Conservation (phyloP, 2,329 filamentous ascomycete genomes). For the Diaporthe vexans region DNA sequence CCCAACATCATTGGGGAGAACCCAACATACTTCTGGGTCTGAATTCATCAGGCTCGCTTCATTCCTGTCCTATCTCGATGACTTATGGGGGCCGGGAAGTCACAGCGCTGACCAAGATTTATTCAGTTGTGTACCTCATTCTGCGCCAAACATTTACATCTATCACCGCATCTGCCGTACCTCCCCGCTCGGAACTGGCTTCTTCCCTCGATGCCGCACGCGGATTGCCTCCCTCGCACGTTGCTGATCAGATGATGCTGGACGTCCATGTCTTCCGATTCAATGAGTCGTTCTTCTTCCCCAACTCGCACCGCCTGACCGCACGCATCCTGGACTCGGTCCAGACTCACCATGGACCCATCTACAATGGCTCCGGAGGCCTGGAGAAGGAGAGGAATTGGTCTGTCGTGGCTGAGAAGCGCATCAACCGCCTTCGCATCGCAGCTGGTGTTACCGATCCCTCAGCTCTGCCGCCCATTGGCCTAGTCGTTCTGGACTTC, state of each 20-base stretch:
- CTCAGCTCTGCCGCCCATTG: constrained; percentile 55
- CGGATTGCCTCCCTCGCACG: constrained; percentile 50
- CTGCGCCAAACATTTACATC: constrained; percentile 70
- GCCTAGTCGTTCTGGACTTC: constrained; percentile 67
- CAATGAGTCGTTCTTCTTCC: constrained; percentile 71
- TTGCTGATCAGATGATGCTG: constrained; percentile 43
- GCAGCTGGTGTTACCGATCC: constrained; percentile 52
- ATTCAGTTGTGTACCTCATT: constrained; percentile 66
- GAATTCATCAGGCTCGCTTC: background rate
- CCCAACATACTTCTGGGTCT: background rate
- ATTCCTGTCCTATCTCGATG: background rate
- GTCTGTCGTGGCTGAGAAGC: constrained; percentile 66
- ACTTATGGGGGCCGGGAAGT: background rate
- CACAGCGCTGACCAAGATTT: background rate
- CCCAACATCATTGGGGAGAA: background rate
- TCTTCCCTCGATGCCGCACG: constrained; percentile 46
- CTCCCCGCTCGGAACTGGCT: constrained; percentile 49
- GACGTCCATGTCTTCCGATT: constrained; percentile 71
- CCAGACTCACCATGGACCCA: constrained; percentile 59
- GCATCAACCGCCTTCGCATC: constrained; percentile 60
- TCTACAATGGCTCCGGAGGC: constrained; percentile 52
- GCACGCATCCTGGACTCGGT: constrained; percentile 63
- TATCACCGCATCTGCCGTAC: constrained; percentile 49
- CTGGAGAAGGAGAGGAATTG: constrained; percentile 61
- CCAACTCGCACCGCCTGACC: constrained; percentile 69